phyloP scores from a whole-genome alignment of 2,329 filamentous ascomycete genomes.

The Claviceps arundinis region DNA sequence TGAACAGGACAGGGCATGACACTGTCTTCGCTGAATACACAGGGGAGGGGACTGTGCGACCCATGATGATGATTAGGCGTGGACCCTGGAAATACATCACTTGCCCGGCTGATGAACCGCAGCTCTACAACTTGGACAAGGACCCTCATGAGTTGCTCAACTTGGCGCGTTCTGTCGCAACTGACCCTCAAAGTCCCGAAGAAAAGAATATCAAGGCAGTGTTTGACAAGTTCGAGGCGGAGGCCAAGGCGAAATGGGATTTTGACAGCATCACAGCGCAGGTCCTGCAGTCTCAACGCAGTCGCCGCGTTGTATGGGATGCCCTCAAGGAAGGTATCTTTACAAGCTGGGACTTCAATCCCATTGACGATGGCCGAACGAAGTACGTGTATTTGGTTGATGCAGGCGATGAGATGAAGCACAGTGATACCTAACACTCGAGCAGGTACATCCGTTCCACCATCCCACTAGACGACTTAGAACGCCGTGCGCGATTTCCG shows the following conservation, averaged over 20 bases:
- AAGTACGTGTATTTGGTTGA: conserved; percentile 35
- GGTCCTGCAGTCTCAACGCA: conserved; percentile 65
- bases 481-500: conserved; percentile 63
- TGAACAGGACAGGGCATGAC: conserved; percentile 54
- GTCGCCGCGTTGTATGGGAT: conserved; percentile 64
- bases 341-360: conserved; percentile 78
- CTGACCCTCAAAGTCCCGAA: conserved; percentile 24
- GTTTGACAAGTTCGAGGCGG: conserved; percentile 55
- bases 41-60: conserved; percentile 78
- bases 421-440: neutral
- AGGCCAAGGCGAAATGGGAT: conserved; percentile 68
- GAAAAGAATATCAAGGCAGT: conserved; percentile 34
- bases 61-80: conserved; percentile 86
- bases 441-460: conserved; percentile 72
- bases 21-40: conserved; percentile 94
- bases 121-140: conserved; percentile 65
- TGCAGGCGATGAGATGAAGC: neutral
- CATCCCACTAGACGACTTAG: conserved; percentile 67
- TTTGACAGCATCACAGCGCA: conserved; percentile 62
- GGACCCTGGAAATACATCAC: conserved; percentile 84
- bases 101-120: conserved; percentile 70
- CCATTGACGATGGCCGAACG: conserved; percentile 52
- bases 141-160: conserved; percentile 73
- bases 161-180: conserved; percentile 38
- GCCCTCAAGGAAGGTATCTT: conserved; percentile 65